A percentile compares a stretch with the other conserved stretches of the same genome.
phyloP scores from a whole-genome alignment of 345 rosid genomes.

The Citrus inodora region DNA sequence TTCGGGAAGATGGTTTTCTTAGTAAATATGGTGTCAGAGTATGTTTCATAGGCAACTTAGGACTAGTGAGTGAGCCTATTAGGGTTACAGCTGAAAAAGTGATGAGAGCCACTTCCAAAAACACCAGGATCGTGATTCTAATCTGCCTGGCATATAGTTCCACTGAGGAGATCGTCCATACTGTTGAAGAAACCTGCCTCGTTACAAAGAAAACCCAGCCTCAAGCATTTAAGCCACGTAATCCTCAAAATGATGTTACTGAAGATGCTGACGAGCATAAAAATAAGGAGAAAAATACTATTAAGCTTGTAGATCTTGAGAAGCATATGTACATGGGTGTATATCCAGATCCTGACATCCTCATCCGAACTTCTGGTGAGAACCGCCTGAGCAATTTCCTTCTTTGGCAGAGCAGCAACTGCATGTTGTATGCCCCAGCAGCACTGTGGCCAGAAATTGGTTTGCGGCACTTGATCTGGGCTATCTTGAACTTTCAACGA shows the following conservation, averaged over 20 bases:
- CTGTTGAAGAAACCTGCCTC: not conserved
- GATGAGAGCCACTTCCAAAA: conserved; percentile 50
- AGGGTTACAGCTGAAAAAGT: conserved; percentile 47
- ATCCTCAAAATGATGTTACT: not conserved
- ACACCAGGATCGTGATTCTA: conserved; percentile 35
- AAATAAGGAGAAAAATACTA: not conserved
- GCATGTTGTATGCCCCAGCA: conserved; percentile 39
- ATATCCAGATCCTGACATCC: conserved; percentile 63
- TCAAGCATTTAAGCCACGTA: not conserved
- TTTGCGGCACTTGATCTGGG: conserved; percentile 58
- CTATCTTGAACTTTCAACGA: conserved; percentile 51
- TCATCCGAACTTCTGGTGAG: conserved; percentile 68
- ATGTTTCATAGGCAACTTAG: conserved; percentile 48
- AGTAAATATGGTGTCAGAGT: conserved; percentile 47
- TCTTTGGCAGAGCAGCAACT: conserved; percentile 53
- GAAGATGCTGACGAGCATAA: not conserved
- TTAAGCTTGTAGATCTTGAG: conserved; percentile 43
- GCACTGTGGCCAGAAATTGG: conserved; percentile 77
- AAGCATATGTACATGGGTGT: conserved; percentile 47
- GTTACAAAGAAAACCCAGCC: not conserved
- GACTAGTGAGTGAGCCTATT: conserved; percentile 37
- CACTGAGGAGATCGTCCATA: conserved; percentile 15
- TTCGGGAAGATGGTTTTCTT: conserved; percentile 50
- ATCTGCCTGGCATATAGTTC: conserved; percentile 48
- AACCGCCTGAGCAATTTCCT: conserved; percentile 62